Base-by-base conservation (phyloP, 2,329 filamentous ascomycete species). In the Elsinoe fawcettii region DNA sequence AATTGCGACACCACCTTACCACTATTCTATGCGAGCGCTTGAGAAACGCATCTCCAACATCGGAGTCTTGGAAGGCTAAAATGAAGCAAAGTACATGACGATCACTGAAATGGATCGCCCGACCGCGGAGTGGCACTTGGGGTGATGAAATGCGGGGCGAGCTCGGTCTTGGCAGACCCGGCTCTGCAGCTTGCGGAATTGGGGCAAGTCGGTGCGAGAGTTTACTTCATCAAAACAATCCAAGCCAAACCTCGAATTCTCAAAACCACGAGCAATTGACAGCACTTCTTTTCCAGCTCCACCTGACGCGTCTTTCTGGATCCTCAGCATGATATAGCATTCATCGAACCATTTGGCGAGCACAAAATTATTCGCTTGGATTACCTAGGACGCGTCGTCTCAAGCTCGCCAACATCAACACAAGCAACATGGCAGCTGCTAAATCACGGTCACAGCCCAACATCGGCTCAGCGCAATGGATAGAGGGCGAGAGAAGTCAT, bases 401-500 rank as follows among this genome's bases (percentile, higher is more conserved):
- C 32, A 23, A 53, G 55, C 43, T 57, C 32, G 27, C 23, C 43
- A 2, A 6, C 32, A 46, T 44, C 49, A n/a, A 55, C 53, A 20
- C 30, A 41, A 14, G 27, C 53, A 59, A 32, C 37, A 67, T 66
- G 63, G 62, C 66, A 39, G 60, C 66, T 16, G 59, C 63, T 34
- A 63, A 62, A 51, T 60, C 58, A n/a, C 67, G 65, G 56, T 60
- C 61, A 22, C 64, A 62, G 58, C 59, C 62, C 6, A 60, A 51
- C 34, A 34, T 69, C 23, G 69, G 68, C 60, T 67, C 67, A 18
- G 58, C 66, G 44, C 63, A 85, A 74, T 99, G 93, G 93, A 83
- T 96, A 63, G 77, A 84, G 30, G 85, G 89, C 63, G 93, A 99
- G 76, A 83, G 91, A 65, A 80, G 85, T 43, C 87, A 91, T 66